Base-by-base conservation (phyloP, 176 grass and related monocot species). In the Oryza glumipatula region DNA sequence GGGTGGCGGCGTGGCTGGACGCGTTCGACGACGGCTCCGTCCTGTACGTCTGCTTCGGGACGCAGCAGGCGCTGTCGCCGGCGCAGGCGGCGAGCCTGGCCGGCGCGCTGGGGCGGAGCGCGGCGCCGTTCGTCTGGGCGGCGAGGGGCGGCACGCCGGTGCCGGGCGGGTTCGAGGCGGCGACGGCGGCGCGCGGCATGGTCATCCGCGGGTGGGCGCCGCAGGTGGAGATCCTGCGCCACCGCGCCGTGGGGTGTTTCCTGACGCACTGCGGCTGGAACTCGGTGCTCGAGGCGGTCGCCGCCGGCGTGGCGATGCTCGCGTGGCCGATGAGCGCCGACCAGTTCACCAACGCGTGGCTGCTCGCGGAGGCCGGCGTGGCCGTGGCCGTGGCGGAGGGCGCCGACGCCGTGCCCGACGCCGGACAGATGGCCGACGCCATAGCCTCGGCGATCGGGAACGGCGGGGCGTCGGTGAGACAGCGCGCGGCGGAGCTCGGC, bases 1-100 rank as follows among this genome's bases (percentile, higher is more conserved):
- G 26, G 14, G 17, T 85, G 67, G 7, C 80, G 0, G 72, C 80
- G 26, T 96, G 94, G 94, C 68, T 96, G 49, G 88, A 96, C 76
- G 36, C 71, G 67, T 88, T 80, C 73, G 65, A 47, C 17, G 86
- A 91, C 16, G 88, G 66, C 54, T 65, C 86, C 12, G 88, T 85
- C 19, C 12, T 96, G 68, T 91, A 93, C 67, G 76, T 91, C 26
- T 63, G 83, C 89, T 93, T 96, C 49, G 94, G 94, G 74, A 89
- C 85, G 76, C 85, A 89, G 87, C 67, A 73, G 0, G 26, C 33
- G 33, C 17, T 93, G 49, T 73, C 86, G 1, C 39, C 12, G 16
- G 38, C 54, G 45, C 87, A 84, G 80, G 84, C 84, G 10, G n/a
- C 87, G 13, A 22, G 64, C 39, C 30, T 92, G 24, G 90, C 90